Conservation (phyloP, 2,329 filamentous ascomycete species). For the Stromatinia cepivora region DNA sequence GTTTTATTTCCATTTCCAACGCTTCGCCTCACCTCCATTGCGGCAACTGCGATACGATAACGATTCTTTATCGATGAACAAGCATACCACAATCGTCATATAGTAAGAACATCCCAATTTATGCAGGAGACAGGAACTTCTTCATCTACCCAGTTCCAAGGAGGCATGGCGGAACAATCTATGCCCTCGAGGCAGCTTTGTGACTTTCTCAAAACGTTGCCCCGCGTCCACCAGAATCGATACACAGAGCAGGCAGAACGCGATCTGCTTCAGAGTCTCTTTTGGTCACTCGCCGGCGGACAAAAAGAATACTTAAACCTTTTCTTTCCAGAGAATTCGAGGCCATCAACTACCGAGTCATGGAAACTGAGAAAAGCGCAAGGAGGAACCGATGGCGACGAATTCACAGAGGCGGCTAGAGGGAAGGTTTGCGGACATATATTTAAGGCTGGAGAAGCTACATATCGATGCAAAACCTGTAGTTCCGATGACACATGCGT, state of each 20-base stretch:
- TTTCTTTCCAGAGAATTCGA: constrained; percentile 76
- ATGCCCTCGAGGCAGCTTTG: constrained; percentile 70
- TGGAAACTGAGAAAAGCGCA: constrained; percentile 86
- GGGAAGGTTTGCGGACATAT: constrained; percentile 97
- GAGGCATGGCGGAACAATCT: constrained; percentile 22
- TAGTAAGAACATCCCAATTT: neutral
- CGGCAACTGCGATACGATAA: constrained; percentile 21
- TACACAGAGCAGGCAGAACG: constrained; percentile 71
- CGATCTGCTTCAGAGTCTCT: constrained; percentile 76
- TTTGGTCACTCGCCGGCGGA: constrained; percentile 80
- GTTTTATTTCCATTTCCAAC: neutral
- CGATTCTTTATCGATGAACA: constrained; percentile 23
- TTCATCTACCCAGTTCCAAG: neutral
- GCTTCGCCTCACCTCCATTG: neutral
- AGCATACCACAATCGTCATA: constrained; percentile 4
- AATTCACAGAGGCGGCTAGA: constrained; percentile 88
- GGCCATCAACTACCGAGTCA: constrained; percentile 49
- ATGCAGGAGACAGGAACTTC: neutral
- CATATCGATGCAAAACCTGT: constrained; percentile 92
- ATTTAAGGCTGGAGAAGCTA: constrained; percentile 90
- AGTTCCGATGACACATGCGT: constrained; percentile 94
- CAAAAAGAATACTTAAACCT: constrained; percentile 71
- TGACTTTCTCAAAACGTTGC: constrained; percentile 76
- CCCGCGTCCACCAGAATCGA: constrained; percentile 69
- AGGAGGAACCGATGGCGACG: constrained; percentile 87